A percentile compares a stretch with the other conserved stretches of the same genome.
Evolutionary conservation across 2,329 filamentous ascomycete species (phyloP).

Genomic region (Xylariomycetidae sp.): DNA sequence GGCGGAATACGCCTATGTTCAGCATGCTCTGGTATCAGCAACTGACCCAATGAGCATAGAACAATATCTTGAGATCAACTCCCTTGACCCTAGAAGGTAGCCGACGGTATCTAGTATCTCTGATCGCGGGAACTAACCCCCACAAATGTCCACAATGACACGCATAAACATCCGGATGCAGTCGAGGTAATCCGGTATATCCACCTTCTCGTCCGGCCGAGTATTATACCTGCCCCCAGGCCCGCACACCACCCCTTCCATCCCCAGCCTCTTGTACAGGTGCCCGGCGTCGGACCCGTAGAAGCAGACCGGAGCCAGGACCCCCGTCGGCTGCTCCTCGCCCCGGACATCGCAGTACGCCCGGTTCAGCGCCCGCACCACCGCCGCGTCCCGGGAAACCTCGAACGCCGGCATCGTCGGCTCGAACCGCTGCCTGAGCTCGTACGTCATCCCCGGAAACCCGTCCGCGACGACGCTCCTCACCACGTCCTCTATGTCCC

Average conservation of each 20-base stretch:
- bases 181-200: constrained; percentile 22
- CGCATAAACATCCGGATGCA: constrained; percentile 21
- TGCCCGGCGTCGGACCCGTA: constrained; percentile 22
- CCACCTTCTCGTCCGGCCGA: constrained; percentile 21
- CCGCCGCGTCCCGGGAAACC: constrained; percentile 8
- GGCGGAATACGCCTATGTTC: too few species aligned
- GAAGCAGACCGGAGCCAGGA: constrained; percentile 20
- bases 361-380: constrained; percentile 18
- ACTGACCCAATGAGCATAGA: too few species aligned
- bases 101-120: too few species aligned
- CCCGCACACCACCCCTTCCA: constrained; percentile 23
- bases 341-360: constrained; percentile 15
- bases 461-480: constrained; percentile 9
- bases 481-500: constrained; percentile 12
- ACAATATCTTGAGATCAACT: too few species aligned
- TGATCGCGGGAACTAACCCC: too few species aligned
- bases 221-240: constrained; percentile 23
- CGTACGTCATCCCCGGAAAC: constrained; percentile 18
- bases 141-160: constrained; percentile 21
- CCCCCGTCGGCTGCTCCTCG: constrained; percentile 17
- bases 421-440: constrained; percentile 16
- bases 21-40: too few species aligned
- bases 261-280: constrained; percentile 19
- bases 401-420: constrained; percentile 24
- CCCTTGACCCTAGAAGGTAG: too few species aligned